phyloP scores from a whole-genome alignment of 768 basidiomycete species.

The Kwoniella newhampshirensis region DNA sequence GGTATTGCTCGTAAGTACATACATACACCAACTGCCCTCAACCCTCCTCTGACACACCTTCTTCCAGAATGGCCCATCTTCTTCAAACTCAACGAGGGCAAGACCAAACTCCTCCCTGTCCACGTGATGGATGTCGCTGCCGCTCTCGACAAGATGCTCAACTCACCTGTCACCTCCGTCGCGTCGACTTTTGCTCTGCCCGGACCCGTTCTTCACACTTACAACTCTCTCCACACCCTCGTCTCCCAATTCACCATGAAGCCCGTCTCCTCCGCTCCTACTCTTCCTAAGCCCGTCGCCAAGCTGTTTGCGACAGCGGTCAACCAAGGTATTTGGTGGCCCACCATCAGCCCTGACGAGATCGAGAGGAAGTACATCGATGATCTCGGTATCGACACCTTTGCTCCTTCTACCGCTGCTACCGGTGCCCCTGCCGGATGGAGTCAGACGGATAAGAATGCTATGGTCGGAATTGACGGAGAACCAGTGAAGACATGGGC shows the following conservation, averaged over 20 bases:
- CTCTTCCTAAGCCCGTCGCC: conserved; percentile 73
- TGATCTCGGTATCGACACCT: conserved; percentile 61
- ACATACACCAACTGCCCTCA: neutral
- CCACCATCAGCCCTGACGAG: conserved; percentile 84
- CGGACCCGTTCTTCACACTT: conserved; percentile 81
- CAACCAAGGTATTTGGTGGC: conserved; percentile 83
- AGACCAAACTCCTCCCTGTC: conserved; percentile 84
- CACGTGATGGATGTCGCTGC: conserved; percentile 95
- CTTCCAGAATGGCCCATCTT: conserved; percentile 78
- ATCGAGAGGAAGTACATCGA: conserved; percentile 82
- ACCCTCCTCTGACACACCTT: neutral
- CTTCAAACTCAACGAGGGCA: conserved; percentile 87
- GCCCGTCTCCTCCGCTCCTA: conserved; percentile 68
- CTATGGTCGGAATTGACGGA: conserved; percentile 53
- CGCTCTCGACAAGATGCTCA: conserved; percentile 74
- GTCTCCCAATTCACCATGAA: conserved; percentile 77
- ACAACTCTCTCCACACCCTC: conserved; percentile 62
- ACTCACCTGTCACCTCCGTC: conserved; percentile 59
- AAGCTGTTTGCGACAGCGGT: conserved; percentile 63
- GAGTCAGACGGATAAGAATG: conserved; percentile 20
- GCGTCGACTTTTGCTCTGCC: conserved; percentile 73
- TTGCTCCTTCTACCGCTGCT: conserved; percentile 7
- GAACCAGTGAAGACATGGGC: conserved; percentile 71
- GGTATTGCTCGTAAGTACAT: conserved; percentile 77
- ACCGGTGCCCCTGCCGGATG: conserved; percentile 36